A percentile compares a stretch with the other conserved stretches of the same genome.
phyloP scores from a whole-genome alignment of 352 stramenopile genomes.

The Pythium sukuiense region DNA sequence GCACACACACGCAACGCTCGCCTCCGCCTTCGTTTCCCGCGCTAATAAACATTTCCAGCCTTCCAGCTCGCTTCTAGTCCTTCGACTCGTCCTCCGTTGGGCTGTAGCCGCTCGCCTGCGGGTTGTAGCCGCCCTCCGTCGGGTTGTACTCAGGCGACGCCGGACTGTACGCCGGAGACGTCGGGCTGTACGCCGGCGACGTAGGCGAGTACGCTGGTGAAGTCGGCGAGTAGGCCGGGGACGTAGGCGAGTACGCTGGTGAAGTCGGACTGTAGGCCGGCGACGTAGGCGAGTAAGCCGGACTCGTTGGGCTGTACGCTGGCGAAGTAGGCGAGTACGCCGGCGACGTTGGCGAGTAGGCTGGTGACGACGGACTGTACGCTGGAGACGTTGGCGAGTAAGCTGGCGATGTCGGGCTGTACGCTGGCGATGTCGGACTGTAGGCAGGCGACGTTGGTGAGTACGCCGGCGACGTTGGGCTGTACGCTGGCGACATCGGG shows the following conservation, averaged over 20 bases:
- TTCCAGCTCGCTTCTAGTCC: slow-evolving; percentile 32
- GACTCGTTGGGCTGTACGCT: slow-evolving; percentile 62
- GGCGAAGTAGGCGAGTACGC: slow-evolving; percentile 69
- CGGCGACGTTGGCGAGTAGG: slow-evolving; percentile 38
- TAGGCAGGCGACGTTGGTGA: slow-evolving; percentile 84
- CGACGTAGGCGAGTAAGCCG: slow-evolving; percentile 61
- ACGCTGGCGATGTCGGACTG: slow-evolving; percentile 73
- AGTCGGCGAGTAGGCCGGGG: slow-evolving; percentile 84
- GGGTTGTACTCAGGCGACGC: slow-evolving; percentile 69
- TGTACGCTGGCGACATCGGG: slow-evolving; percentile 89
- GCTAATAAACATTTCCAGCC: slow-evolving; percentile 36
- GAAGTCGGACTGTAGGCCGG: slow-evolving; percentile 69
- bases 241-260: slow-evolving; percentile 70
- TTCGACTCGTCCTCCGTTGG: slow-evolving; percentile 61
- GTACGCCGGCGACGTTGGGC: slow-evolving; percentile 60
- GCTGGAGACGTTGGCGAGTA: slow-evolving; percentile 48
- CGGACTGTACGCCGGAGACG: slow-evolving; percentile 58
- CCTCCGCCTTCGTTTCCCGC: background rate
- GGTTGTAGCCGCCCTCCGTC: slow-evolving; percentile 62
- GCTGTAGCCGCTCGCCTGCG: slow-evolving; percentile 71
- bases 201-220: slow-evolving; percentile 90
- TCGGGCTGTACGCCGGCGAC: slow-evolving; percentile 77
- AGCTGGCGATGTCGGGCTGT: slow-evolving; percentile 44
- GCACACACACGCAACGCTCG: background rate
- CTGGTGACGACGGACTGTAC: slow-evolving; percentile 48